Evolutionary conservation across 495 filamentous ascomycete genomes (phyloP), one percentile per base, ranked within the genome.

Genomic region (Neurospora africana): DNA sequence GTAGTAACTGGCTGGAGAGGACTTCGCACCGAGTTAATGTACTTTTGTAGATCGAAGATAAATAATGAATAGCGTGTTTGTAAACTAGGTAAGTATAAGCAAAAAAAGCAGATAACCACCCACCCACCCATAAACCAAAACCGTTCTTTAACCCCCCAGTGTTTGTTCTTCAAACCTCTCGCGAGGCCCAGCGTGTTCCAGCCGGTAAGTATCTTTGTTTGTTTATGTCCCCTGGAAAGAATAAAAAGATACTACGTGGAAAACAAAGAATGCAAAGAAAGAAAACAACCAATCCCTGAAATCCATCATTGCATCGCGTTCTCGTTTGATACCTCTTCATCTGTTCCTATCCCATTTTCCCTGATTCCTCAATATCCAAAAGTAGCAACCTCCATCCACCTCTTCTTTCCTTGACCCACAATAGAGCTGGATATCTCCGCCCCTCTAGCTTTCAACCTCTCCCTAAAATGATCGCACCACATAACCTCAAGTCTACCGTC

Each of bases 381-480:
- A 69, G 36, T 4, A 30, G 68, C 76, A 27, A 76, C 27, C 68
- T 76, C 75, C 38, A 69, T 58, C 78, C 78, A 79, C 70, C 36
- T 43, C 73, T 40, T 75, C 37, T 21, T 58, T 58, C 21, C 73
- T 39, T 41, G 15, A 3, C 77, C 74, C n/a, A 75, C 30, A 35
- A 71, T 58, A 33, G 43, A 69, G 23, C 74, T 73, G 37, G 65
- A 40, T 36, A 80, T 72, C n/a, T 78, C 77, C 38, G 71, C 53
- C 36, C 73, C 76, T 67, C 71, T 75, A 4, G 43, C 67, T 69
- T 17, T 23, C 65, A 80, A 36, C 69, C 78, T 74, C 21, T 61
- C 75, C 37, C 69, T 68, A 67, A 85, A 83, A 17, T 73, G 78
- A n/a, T 81, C 76, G 44, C 82, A 82, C 84, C 84, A 85, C 47